A percentile compares a stretch with the other conserved stretches of the same genome.
Conservation (phyloP, 129 eudicot species). For the Ambrosia artemisiifolia region DNA sequence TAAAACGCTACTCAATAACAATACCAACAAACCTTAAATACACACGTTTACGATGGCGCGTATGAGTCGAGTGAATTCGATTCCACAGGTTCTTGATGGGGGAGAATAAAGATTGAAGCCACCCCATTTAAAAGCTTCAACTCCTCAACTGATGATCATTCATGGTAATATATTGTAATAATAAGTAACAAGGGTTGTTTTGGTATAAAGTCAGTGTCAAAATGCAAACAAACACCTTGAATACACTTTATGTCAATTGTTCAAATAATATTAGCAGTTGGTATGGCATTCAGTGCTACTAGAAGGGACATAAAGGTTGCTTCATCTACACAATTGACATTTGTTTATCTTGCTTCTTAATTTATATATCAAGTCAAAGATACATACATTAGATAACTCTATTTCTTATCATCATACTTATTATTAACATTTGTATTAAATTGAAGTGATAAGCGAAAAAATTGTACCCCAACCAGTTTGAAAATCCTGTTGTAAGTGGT, state of each 20-base stretch:
- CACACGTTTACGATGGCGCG: conserved; percentile 35
- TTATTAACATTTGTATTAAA: too few relatives aligned
- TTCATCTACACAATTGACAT: conserved; percentile 25
- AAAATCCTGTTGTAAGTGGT: too few relatives aligned
- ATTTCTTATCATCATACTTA: too few relatives aligned
- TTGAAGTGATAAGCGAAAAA: too few relatives aligned
- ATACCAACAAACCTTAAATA: neutral
- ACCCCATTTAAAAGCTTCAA: conserved; percentile 60
- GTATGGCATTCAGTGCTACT: conserved; percentile 21
- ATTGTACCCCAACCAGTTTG: too few relatives aligned
- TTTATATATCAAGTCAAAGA: neutral
- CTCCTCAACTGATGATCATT: conserved; percentile 20
- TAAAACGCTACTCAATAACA: neutral
- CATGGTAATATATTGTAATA: conserved; percentile 16
- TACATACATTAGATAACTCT: neutral
- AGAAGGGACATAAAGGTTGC: conserved; percentile 19
- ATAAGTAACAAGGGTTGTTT: conserved; percentile 24
- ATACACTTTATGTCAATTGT: conserved; percentile 17
- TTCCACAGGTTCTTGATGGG: conserved; percentile 62
- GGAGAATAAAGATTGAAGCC: conserved; percentile 59
- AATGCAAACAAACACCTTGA: conserved; percentile 24
- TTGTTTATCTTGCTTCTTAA: neutral
- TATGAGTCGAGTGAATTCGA: conserved; percentile 31
- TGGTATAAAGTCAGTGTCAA: conserved; percentile 55
- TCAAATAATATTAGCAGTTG: conserved; percentile 31